Evolutionary conservation across 768 basidiomycete species (phyloP), one percentile per base, ranked within the genome.

Genomic region (Podaxis sp.): DNA sequence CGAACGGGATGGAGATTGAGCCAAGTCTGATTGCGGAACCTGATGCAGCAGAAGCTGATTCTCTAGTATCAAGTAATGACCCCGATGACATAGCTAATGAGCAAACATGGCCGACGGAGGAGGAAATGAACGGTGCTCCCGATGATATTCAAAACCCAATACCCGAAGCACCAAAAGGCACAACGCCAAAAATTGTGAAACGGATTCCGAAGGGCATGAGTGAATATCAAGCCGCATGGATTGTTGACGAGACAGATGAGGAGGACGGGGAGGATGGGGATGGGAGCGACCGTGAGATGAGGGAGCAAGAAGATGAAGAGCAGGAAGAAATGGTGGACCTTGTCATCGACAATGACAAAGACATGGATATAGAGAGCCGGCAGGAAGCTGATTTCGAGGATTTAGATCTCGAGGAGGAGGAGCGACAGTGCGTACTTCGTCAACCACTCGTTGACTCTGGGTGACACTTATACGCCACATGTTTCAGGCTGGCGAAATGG

Each of bases 91-190:
- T 97, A 73, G 85, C 82, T 37, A 97, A 96, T 70, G 96, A 99
- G 68, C 96, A 99, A 72, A 99, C 96, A 0, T 98, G 96, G 95
- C 96, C 96, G 0, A 96, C 94, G 0, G 94, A 98, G 71, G 96
- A 98, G 68, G 96, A 98, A 71, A 92, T 98, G 88, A 77, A 76
- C 21, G 81, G 73, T 5, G 74, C 54, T 0, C 62, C 64, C 3
- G 71, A 63, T 3, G 64, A 69, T 28, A 57, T 61, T n/a, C 71
- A 76, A 44, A 66, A 70, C 14, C 67, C 71, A 2, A 69, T 91
- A 14, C 87, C 90, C 1, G 88, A 89, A 63, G 91, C 91, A 0
- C 70, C 69, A 27, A 71, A 74, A 2, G 91, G 89, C 0, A 92
- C 91, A 0, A 94, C 91, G 5, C 92, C 92, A 0, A 91, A 85